A percentile compares a stretch with the other conserved stretches of the same genome.
Evolutionary conservation across 345 rosid genomes (phyloP).

Genomic region (Citrus mangshanensis): DNA sequence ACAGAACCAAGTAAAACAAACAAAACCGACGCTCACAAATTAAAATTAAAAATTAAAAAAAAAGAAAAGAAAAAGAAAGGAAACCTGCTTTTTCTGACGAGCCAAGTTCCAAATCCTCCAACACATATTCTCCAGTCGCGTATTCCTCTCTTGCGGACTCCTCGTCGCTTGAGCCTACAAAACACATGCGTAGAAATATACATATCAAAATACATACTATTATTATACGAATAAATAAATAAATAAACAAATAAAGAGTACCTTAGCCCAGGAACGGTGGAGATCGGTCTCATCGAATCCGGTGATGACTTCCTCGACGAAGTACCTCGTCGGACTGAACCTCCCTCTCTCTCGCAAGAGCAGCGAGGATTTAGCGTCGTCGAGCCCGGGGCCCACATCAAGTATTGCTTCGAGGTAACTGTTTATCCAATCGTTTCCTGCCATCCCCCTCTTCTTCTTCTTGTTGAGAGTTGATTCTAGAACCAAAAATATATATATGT

Average conservation of each 20-base stretch:
- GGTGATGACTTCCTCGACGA: slow-evolving; percentile 94
- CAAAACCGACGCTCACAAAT: background rate
- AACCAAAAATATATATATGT: background rate
- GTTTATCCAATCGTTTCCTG: slow-evolving; percentile 99
- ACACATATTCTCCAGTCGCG: slow-evolving; percentile 97
- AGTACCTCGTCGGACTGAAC: slow-evolving; percentile 96
- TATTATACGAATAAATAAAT: background rate
- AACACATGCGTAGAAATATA: background rate
- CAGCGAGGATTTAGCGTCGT: slow-evolving; percentile 76
- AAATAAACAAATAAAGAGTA: background rate
- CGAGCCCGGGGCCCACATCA: slow-evolving; percentile 91
- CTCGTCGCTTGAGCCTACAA: slow-evolving; percentile 90
- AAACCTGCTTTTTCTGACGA: slow-evolving; percentile 98
- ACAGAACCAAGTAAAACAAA: background rate
- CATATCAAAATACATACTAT: background rate
- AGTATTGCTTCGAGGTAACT: slow-evolving; percentile 96
- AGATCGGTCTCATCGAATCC: slow-evolving; percentile 99
- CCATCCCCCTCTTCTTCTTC: slow-evolving; percentile 38
- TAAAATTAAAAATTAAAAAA: background rate
- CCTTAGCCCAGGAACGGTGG: slow-evolving; percentile 83
- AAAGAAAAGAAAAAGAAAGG: background rate
- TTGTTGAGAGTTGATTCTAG: background rate
- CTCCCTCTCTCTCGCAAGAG: slow-evolving; percentile 89
- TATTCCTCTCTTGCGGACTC: slow-evolving; percentile 98
- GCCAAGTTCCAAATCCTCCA: slow-evolving; percentile 99